Evolutionary conservation across 2,329 filamentous ascomycete species (phyloP), one percentile per base, ranked within the genome.

Genomic region (Colletotrichum agaves): DNA sequence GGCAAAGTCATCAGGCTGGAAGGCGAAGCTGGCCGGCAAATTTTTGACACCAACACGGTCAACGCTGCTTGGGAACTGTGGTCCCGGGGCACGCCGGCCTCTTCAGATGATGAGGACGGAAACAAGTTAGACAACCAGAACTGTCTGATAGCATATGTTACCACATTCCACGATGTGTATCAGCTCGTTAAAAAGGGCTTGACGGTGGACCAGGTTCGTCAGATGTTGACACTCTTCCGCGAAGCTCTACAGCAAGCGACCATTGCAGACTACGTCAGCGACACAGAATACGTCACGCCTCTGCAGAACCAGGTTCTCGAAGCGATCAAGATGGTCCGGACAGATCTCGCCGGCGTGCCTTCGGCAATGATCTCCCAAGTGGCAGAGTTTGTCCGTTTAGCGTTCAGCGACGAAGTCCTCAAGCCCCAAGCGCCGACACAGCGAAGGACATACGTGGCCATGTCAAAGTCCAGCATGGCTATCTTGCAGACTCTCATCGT

Each of bases 101-200:
- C 78, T 17, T 74, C 80, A 13, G 80, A 85, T 43, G 70, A 70
- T 31, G 71, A 71, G 12, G 67, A 58, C 11, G 72, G 70, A 11
- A 84, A 83, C 56, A 78, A 82, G 0, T 80, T 80, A 2, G 87
- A 92, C 69, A 97, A 96, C 71, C 93, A 97, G 75, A 90, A 90
- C 63, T 94, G 93, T 11, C 86, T 95, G n/a, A 81, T 93, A 33
- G 92, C 94, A n/a, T 98, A 97, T 79, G 87, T 96, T 1, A 86
- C 90, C 21, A 86, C 91, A 1, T 87, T 96, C 44, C 84, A 89
- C 63, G 90, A 96, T 72, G 85, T 98, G 1, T 97, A 97, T 74
- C 87, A 88, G 1, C 85, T 98, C 5, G 88, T 93, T 53, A 85
- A 90, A 65, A 79, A 83, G 7, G 85, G 88, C 15, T 81, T 97